These are phyloP conservation scores for Ustilago tritici DNA, from an alignment of 1,284 basidiomycete species.

Conservation along the genomic window DNA sequence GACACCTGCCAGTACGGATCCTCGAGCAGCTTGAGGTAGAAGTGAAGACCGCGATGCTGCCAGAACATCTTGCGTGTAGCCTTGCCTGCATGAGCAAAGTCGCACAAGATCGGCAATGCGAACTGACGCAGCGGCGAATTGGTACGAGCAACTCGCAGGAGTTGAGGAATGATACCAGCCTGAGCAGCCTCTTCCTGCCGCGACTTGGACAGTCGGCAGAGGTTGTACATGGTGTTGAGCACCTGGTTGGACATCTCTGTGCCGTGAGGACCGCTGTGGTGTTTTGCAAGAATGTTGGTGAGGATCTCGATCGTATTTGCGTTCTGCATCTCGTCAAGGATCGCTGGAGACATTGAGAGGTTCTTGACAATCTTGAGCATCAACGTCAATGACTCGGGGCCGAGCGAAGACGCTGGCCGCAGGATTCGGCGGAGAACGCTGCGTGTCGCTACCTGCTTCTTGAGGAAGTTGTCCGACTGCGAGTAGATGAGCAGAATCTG, in stretches of 20 bases:
- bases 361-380: conserved; percentile 96
- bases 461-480: conserved; percentile 90
- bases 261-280: conserved; percentile 81
- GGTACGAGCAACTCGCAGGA: conserved; percentile 86
- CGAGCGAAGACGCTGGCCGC: conserved; percentile 62
- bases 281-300: conserved; percentile 83
- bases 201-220: conserved; percentile 63
- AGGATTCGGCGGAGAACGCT: conserved; percentile 86
- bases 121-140: conserved; percentile 95
- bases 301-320: conserved; percentile 93
- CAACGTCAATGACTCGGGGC: conserved; percentile 84
- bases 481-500: conserved; percentile 92
- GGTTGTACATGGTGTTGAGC: conserved; percentile 65
- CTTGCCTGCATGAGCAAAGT: conserved; percentile 64
- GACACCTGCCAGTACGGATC: conserved; percentile 97
- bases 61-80: conserved; percentile 63
- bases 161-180: conserved; percentile 89
- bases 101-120: conserved; percentile 93
- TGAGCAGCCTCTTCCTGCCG: conserved; percentile 93
- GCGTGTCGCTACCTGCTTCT: conserved; percentile 87
- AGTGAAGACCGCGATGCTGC: conserved; percentile 68
- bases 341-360: conserved; percentile 83
- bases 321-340: conserved; percentile 93
- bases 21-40: conserved; percentile 86
- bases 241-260: conserved; percentile 73